phyloP scores from a whole-genome alignment of 2,329 filamentous ascomycete genomes.

The Calonectria hongkongensis region DNA sequence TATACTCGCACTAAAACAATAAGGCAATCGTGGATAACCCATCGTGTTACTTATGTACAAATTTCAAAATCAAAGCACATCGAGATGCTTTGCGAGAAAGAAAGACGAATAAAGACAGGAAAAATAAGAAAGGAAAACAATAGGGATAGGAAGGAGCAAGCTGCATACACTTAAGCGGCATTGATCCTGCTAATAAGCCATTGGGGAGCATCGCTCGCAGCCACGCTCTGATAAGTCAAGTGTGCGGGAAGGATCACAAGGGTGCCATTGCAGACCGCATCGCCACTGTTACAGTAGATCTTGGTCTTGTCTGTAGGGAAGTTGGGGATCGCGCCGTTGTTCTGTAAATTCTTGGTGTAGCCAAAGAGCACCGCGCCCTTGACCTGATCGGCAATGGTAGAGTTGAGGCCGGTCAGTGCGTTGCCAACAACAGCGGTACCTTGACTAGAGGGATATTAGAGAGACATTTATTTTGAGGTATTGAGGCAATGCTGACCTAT shows the following conservation, averaged over 20 bases:
- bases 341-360: constrained; percentile 66
- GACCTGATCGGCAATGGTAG: constrained; percentile 58
- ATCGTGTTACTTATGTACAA: neutral
- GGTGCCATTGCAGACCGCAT: constrained; percentile 62
- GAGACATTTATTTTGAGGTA: constrained; percentile 49
- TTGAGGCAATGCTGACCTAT: constrained; percentile 46
- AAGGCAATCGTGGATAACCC: neutral
- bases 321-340: constrained; percentile 61
- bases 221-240: constrained; percentile 41
- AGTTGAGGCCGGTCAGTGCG: constrained; percentile 59
- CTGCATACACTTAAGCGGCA: neutral
- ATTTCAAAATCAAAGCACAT: neutral
- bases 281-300: constrained; percentile 62
- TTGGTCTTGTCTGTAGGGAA: constrained; percentile 59
- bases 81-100: neutral
- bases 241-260: constrained; percentile 61
- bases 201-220: constrained; percentile 3
- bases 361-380: constrained; percentile 62
- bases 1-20: constrained; percentile 1
- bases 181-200: constrained; percentile 24
- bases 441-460: constrained; percentile 63
- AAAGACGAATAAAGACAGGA: no score
- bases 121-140: no score
- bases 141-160: neutral
- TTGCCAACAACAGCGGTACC: constrained; percentile 66